Evolutionary conservation across 2,329 filamentous ascomycete species (phyloP), one percentile per base, ranked within the genome.

Genomic region (Colletotrichum horii): DNA sequence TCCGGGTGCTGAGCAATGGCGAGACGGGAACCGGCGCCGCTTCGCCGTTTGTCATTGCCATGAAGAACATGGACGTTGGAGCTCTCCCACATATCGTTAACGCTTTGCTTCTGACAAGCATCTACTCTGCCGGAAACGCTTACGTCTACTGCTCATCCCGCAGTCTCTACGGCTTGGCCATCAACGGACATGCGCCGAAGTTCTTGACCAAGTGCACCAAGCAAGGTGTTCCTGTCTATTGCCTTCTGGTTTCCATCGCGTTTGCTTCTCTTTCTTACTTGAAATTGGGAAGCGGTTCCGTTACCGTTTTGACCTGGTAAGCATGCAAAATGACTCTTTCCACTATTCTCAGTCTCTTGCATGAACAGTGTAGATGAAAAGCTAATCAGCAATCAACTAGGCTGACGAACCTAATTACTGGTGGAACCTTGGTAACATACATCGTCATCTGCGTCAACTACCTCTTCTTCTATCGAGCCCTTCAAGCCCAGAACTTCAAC

Each of bases 11-110:
- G 11, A 58, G 60, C 34, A 24, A 8, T 2, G 71, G 71, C 74
- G 85, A 82, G 16, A 24, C 80, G 8, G 81, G 83, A 2, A 89
- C 86, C 4, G 91, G 90, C 14, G 89, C 89, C 8, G 90, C 90
- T 1, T 93, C 91, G 32, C 91, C 91, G 5, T 93, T 92, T 79
- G 91, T 92, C 71, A 92, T 93, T 79, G 91, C 91, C 66, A 92
- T 92, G 89, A 83, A 85, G 62, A 90, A 90, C 78, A 78, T 92
- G 76, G 83, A 86, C 8, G 86, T 93, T 66, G 79, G 81, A 0
- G 88, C 88, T n/a, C 86, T 93, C 28, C 90, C 91, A 4, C 85
- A 91, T 67, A 85, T 93, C 16, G 87, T 91, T 78, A 93, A 93
- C 78, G 91, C 90, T 19, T 81, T 89, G 83, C 61, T 80, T 81